These are phyloP conservation scores for Arctium minus DNA, from an alignment of 129 eudicot species.

Conservation along the genomic window DNA sequence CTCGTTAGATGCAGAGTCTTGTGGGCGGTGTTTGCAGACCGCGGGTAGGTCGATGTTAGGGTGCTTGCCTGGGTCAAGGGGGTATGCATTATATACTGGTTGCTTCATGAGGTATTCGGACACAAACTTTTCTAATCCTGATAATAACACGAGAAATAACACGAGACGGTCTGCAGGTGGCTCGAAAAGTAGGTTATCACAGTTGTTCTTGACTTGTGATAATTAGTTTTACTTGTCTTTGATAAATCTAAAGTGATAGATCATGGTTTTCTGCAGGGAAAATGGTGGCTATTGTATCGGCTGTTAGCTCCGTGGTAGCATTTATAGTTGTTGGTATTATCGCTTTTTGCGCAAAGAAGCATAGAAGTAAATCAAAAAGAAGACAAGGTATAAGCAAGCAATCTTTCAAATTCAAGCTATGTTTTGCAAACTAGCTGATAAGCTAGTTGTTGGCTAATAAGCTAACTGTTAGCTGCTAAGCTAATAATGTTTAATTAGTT, in stretches of 20 bases:
- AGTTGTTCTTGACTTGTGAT: neutral
- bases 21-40: constrained; percentile 34
- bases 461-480: neutral
- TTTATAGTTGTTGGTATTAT: constrained; percentile 38
- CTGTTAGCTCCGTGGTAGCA: constrained; percentile 45
- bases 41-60: constrained; percentile 26
- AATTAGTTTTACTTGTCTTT: neutral
- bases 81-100: constrained; percentile 34
- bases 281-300: constrained; percentile 35
- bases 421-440: neutral
- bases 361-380: constrained; percentile 39
- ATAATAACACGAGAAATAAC: neutral
- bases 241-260: neutral
- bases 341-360: constrained; percentile 48
- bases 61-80: constrained; percentile 41
- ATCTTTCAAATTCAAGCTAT: too few relatives aligned
- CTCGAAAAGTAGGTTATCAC: neutral
- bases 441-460: neutral
- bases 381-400: constrained; percentile 45
- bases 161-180: constrained; percentile 4
- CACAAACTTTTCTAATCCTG: constrained; percentile 9
- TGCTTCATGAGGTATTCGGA: constrained; percentile 48
- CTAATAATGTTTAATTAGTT: too few relatives aligned
- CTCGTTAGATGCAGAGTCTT: constrained; percentile 25
- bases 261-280: constrained; percentile 37